phyloP scores from a whole-genome alignment of 352 stramenopile species.

The Phytopythium litorale region DNA sequence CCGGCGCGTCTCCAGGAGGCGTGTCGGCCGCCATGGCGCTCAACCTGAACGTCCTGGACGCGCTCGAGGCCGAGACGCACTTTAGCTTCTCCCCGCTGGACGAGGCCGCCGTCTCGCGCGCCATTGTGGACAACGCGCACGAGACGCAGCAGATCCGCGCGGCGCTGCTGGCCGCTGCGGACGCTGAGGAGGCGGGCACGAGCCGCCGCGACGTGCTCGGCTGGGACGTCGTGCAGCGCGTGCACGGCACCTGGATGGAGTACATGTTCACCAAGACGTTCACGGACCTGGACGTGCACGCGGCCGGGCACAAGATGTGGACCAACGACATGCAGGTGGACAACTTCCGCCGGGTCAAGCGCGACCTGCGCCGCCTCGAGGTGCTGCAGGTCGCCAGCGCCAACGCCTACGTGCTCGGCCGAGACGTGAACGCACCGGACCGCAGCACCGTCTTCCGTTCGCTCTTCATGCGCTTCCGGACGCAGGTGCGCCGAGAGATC shows the following conservation, averaged over 20 bases:
- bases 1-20: not conserved
- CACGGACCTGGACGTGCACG: conserved; percentile 7
- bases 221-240: conserved; percentile 13
- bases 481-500: conserved; percentile 20
- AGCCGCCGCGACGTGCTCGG: conserved; percentile 6
- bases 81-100: conserved; percentile 32
- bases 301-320: conserved; percentile 16
- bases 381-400: conserved; percentile 29
- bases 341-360: conserved; percentile 4
- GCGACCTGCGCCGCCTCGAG: conserved; percentile 15
- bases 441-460: conserved; percentile 28
- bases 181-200: not conserved
- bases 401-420: conserved; percentile 28
- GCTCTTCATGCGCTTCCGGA: conserved; percentile 35
- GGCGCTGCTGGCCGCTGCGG: not conserved
- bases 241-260: conserved; percentile 12
- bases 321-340: conserved; percentile 13
- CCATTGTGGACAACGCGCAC: conserved; percentile 34
- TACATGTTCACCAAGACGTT: conserved; percentile 21
- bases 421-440: conserved; percentile 32
- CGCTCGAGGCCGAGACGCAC: conserved; percentile 25
- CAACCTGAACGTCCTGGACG: conserved; percentile 11
- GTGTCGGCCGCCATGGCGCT: not conserved
- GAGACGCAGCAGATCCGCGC: not conserved
- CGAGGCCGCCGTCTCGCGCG: conserved; percentile 23